phyloP scores from a whole-genome alignment of 2,329 filamentous ascomycete genomes.

The Aureobasidium sp. region DNA sequence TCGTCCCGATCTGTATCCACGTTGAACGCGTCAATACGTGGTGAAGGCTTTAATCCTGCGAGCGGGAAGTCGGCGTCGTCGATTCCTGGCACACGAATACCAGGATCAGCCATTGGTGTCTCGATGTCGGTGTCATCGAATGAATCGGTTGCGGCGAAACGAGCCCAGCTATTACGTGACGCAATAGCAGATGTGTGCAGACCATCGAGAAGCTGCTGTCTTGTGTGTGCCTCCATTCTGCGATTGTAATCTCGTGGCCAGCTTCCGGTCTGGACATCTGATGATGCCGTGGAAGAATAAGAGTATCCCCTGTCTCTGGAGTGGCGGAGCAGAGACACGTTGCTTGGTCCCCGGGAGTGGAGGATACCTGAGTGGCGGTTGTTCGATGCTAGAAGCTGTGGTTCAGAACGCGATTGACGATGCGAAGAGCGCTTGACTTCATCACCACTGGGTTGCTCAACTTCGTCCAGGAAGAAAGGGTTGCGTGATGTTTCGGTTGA shows the following conservation, averaged over 20 bases:
- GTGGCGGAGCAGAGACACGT: constrained; percentile 21
- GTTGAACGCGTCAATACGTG: constrained; percentile 3
- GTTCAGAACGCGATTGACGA: constrained; percentile 28
- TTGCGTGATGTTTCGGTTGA: constrained; percentile 35
- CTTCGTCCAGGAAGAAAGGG: constrained; percentile 42
- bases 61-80: constrained; percentile 10
- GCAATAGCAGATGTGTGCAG: constrained; percentile 4
- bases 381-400: constrained; percentile 16
- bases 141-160: constrained; percentile 7
- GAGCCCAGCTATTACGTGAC: constrained; percentile 8
- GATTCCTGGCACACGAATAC: neutral
- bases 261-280: constrained; percentile 16
- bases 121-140: constrained; percentile 8
- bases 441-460: constrained; percentile 20
- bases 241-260: constrained; percentile 15
- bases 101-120: neutral
- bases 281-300: constrained; percentile 15
- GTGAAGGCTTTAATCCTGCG: neutral
- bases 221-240: constrained; percentile 15
- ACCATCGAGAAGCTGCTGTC: constrained; percentile 12
- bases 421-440: constrained; percentile 27
- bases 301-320: constrained; percentile 14
- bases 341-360: constrained; percentile 26
- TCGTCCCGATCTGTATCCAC: neutral
- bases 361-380: constrained; percentile 23